A percentile compares a stretch with the other conserved stretches of the same genome.
phyloP scores from a whole-genome alignment of 257 asterid genomes.

The Leptodermis oblonga region DNA sequence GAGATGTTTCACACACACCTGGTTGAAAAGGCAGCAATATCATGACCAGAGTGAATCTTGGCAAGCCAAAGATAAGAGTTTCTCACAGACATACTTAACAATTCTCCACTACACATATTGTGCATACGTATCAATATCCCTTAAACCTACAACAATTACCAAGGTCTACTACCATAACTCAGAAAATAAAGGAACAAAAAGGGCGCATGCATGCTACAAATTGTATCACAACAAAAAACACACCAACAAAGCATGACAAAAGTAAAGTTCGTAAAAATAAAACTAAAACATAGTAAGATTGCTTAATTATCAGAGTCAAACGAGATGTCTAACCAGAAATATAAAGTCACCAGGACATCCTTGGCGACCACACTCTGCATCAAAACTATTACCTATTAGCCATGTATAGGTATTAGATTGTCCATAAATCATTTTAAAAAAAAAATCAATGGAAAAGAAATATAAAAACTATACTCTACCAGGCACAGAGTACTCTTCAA shows the following conservation, averaged over 20 bases:
- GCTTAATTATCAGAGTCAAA: slow-evolving; percentile 11
- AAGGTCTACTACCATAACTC: background rate
- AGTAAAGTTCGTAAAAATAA: background rate
- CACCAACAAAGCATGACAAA: background rate
- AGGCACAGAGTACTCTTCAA: slow-evolving; percentile 12
- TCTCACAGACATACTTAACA: background rate
- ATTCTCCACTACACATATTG: background rate
- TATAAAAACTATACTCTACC: slow-evolving; percentile 3
- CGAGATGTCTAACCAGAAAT: slow-evolving; percentile 51
- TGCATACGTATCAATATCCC: background rate
- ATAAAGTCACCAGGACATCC: slow-evolving; percentile 38
- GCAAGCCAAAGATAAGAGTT: background rate
- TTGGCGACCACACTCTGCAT: slow-evolving; percentile 28
- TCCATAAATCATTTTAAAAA: slow-evolving; percentile 7
- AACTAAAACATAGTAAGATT: background rate
- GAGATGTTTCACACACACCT: background rate
- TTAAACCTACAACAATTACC: background rate
- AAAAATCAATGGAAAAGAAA: slow-evolving; percentile 10
- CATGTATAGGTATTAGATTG: slow-evolving; percentile 15
- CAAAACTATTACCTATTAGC: slow-evolving; percentile 40
- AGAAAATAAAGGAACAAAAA: background rate
- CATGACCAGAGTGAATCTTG: background rate
- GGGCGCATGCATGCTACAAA: background rate
- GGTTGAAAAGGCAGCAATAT: background rate
- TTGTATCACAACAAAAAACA: background rate